Conservation (phyloP, 352 stramenopile species). For the Plasmopara muralis region DNA sequence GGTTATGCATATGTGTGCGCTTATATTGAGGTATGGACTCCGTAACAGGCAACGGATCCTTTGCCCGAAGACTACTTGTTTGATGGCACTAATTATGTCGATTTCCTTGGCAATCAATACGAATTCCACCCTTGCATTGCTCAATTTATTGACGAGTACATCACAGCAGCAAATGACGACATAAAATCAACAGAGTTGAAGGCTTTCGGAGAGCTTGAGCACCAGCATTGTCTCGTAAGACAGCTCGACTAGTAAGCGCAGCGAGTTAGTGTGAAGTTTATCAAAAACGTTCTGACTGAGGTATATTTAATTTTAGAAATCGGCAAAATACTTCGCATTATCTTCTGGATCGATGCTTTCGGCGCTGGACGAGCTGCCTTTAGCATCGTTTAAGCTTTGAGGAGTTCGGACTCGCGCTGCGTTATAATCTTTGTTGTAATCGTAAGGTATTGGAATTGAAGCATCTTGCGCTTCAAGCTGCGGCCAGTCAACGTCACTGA, state of each 20-base stretch:
- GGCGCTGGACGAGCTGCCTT: conserved; percentile 42
- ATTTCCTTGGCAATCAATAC: conserved; percentile 62
- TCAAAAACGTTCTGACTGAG: neutral
- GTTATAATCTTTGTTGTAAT: conserved; percentile 32
- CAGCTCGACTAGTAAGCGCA: conserved; percentile 7
- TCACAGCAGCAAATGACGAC: conserved; percentile 38
- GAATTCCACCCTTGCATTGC: conserved; percentile 70
- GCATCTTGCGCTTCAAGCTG: conserved; percentile 14
- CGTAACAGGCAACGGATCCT: conserved; percentile 43
- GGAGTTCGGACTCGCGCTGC: conserved; percentile 1
- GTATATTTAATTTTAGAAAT: conserved; percentile 35
- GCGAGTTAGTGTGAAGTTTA: neutral
- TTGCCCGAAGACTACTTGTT: conserved; percentile 67
- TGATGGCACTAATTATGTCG: conserved; percentile 65
- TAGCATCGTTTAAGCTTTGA: neutral
- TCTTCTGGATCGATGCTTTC: conserved; percentile 68
- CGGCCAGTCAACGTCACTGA: conserved; percentile 48
- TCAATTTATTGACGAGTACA: conserved; percentile 58
- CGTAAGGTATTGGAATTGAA: conserved; percentile 23
- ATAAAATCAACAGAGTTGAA: conserved; percentile 37
- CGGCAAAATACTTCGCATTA: conserved; percentile 60
- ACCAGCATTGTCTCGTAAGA: conserved; percentile 30
- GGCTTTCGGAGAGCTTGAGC: conserved; percentile 43
- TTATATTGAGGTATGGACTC: neutral
- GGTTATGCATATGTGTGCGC: neutral